A percentile compares a stretch with the other conserved stretches of the same genome.
Evolutionary conservation across 805 yeast genomes (phyloP).

Genomic region (Scheffersomyces spartinae): DNA sequence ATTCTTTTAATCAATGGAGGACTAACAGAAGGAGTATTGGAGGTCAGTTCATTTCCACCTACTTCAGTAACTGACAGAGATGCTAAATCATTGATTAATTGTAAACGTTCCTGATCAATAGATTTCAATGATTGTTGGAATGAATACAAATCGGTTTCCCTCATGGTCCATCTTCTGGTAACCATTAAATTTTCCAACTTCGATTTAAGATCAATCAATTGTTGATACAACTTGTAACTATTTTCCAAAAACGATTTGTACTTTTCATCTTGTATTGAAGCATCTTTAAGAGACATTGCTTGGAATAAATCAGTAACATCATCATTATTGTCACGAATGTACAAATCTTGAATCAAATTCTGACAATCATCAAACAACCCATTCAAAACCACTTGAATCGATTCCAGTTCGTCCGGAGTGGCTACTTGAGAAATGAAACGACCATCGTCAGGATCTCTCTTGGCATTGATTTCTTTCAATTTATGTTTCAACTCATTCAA

Average conservation of each 20-base stretch:
- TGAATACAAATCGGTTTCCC: conserved; percentile 86
- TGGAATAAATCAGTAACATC: no score
- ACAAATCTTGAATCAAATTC: conserved; percentile 58
- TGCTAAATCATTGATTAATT: no score
- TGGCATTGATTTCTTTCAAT: conserved; percentile 16
- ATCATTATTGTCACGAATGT: conserved; percentile 33
- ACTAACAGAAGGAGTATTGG: conserved; percentile 1
- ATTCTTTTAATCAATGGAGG: conserved; percentile 13
- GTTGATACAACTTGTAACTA: conserved; percentile 47
- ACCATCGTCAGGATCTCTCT: conserved; percentile 48
- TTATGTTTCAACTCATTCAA: conserved; percentile 11
- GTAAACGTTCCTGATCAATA: no score
- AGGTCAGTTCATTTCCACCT: conserved; percentile 3
- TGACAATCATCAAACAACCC: conserved; percentile 79
- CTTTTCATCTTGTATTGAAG: no score
- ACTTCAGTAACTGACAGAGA: no score
- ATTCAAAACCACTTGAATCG: conserved; percentile 41
- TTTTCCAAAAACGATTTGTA: no score
- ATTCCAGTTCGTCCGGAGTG: conserved; percentile 11
- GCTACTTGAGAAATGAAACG: conserved; percentile 25
- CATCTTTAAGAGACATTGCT: no score
- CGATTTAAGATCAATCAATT: conserved; percentile 53
- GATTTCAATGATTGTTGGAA: conserved; percentile 66
- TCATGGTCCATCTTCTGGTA: conserved; percentile 93
- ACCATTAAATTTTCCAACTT: conserved; percentile 74